A percentile compares a stretch with the other conserved stretches of the same genome.
These are phyloP conservation scores for Colletotrichum magnum DNA, from an alignment of 2,329 filamentous ascomycete genomes.

Conservation along the genomic window DNA sequence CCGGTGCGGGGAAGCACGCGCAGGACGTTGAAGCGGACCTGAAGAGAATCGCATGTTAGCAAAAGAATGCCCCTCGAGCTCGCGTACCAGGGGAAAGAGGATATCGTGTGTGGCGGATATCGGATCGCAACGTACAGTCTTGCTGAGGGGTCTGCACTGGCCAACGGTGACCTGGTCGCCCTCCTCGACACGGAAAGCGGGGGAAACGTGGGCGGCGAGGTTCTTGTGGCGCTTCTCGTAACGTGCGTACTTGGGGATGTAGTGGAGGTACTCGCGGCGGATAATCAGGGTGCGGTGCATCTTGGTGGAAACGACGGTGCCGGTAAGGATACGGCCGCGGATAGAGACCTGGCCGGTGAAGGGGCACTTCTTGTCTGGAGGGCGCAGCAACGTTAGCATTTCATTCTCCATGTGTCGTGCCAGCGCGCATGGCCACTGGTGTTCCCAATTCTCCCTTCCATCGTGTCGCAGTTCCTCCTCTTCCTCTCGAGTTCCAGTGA, in stretches of 20 bases:
- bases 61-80: neutral
- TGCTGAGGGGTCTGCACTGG: slow-evolving; percentile 99
- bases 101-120: neutral
- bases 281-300: slow-evolving; percentile 99
- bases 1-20: slow-evolving; percentile 97
- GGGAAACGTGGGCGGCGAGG: slow-evolving; percentile 98
- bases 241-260: slow-evolving; percentile 99
- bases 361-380: slow-evolving; percentile 99
- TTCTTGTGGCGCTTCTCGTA: slow-evolving; percentile 99
- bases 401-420: neutral
- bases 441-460: neutral
- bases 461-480: neutral
- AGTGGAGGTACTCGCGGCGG: slow-evolving; percentile 99
- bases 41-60: slow-evolving; percentile 39
- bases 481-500: slow-evolving; percentile 4
- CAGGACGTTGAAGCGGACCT: slow-evolving; percentile 99
- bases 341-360: slow-evolving; percentile 99
- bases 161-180: slow-evolving; percentile 99
- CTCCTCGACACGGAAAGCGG: slow-evolving; percentile 99
- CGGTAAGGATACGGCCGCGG: slow-evolving; percentile 99
- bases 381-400: slow-evolving; percentile 32
- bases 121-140: slow-evolving; percentile 84
- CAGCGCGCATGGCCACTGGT: neutral
- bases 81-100: neutral
- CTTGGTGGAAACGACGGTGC: slow-evolving; percentile 99